Conservation (phyloP, 331 rosid genomes). For the Prunus yedoensis region DNA sequence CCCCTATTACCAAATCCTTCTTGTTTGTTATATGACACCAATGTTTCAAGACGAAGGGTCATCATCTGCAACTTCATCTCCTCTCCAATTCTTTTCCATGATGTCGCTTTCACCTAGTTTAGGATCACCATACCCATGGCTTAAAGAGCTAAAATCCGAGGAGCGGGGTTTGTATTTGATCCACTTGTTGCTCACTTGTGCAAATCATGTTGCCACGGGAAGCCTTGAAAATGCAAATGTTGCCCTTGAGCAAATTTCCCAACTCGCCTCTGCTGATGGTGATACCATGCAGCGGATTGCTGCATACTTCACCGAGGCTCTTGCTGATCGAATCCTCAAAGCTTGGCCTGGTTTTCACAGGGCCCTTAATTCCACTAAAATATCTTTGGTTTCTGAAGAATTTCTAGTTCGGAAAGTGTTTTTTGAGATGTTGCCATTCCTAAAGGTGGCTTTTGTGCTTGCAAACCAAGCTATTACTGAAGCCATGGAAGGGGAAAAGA, state of each 20-base stretch:
- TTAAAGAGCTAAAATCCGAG: slow-evolving; percentile 69
- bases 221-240: slow-evolving; percentile 71
- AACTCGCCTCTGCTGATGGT: slow-evolving; percentile 74
- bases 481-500: slow-evolving; percentile 87
- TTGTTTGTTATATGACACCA: slow-evolving; percentile 36
- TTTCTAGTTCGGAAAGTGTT: slow-evolving; percentile 66
- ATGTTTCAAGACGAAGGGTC: slow-evolving; percentile 77
- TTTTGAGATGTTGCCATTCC: slow-evolving; percentile 76
- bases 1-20: slow-evolving; percentile 20
- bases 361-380: slow-evolving; percentile 72
- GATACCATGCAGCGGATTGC: slow-evolving; percentile 93
- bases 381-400: slow-evolving; percentile 57
- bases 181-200: slow-evolving; percentile 74
- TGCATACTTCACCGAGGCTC: slow-evolving; percentile 76
- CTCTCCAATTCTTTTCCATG: slow-evolving; percentile 60
- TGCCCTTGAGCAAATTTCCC: slow-evolving; percentile 80
- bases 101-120: slow-evolving; percentile 67
- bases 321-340: slow-evolving; percentile 73
- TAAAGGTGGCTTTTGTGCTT: slow-evolving; percentile 64
- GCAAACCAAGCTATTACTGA: slow-evolving; percentile 81
- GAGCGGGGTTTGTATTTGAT: slow-evolving; percentile 78
- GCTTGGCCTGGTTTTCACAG: slow-evolving; percentile 77
- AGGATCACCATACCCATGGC: slow-evolving; percentile 73
- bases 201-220: slow-evolving; percentile 71
- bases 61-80: slow-evolving; percentile 61